Percentiles rank a stretch among this genome's conserved stretches.
These are phyloP conservation scores for Blastobotrys petasosporus DNA, from an alignment of 1,139 yeast genomes.

Conservation along the genomic window DNA sequence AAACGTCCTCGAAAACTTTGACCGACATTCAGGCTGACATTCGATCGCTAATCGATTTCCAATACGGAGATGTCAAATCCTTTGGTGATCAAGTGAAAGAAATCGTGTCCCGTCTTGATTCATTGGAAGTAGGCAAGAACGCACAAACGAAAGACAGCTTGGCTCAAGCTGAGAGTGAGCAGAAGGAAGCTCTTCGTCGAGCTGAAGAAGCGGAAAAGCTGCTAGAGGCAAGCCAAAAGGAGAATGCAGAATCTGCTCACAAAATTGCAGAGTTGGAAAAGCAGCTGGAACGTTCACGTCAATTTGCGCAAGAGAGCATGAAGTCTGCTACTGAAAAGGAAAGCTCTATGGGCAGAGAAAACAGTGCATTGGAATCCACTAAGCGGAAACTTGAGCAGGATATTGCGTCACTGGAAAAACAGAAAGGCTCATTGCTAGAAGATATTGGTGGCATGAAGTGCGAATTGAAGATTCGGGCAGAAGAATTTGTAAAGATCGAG, in stretches of 20 bases:
- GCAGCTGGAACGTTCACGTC: neutral
- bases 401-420: constrained; percentile 18
- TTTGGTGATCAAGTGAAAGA: constrained; percentile 14
- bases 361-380: neutral
- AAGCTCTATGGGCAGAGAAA: neutral
- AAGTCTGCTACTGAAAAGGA: constrained; percentile 17
- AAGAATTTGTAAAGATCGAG: constrained; percentile 27
- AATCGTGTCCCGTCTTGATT: constrained; percentile 9
- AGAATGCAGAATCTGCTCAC: neutral
- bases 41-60: constrained; percentile 22
- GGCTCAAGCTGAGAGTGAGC: constrained; percentile 6
- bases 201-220: neutral
- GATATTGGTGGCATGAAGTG: constrained; percentile 25
- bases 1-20: constrained; percentile 10
- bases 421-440: constrained; percentile 23
- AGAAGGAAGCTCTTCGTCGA: neutral
- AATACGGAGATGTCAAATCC: constrained; percentile 18
- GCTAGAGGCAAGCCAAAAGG: neutral
- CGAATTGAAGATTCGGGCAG: constrained; percentile 24
- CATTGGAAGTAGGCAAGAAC: neutral
- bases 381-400: constrained; percentile 14
- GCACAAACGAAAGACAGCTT: constrained; percentile 7
- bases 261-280: constrained; percentile 3
- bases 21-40: constrained; percentile 20
- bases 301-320: constrained; percentile 14